These are phyloP conservation scores for Lactarius hatsudake DNA, from an alignment of 768 basidiomycete species.

Conservation along the genomic window DNA sequence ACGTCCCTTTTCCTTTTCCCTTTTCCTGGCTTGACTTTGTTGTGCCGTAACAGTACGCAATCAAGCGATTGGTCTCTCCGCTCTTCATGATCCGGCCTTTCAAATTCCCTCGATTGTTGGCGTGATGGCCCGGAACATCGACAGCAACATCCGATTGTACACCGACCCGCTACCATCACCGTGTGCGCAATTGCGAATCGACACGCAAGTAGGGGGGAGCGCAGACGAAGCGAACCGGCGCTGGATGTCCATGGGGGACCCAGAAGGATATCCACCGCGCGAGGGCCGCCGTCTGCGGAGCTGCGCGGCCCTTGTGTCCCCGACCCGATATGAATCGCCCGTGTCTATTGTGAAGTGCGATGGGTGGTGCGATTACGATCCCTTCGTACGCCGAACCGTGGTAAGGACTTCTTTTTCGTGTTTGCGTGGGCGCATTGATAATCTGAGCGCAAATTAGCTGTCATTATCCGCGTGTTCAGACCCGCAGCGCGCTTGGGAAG, in stretches of 20 bases:
- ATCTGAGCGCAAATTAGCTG: neutral
- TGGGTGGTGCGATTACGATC: conserved; percentile 22
- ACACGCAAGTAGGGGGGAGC: neutral
- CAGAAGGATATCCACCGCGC: neutral
- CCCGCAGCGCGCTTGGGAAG: conserved; percentile 26
- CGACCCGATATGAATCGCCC: conserved; percentile 22
- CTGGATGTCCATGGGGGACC: neutral
- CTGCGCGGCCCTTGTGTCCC: neutral
- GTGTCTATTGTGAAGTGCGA: conserved; percentile 19
- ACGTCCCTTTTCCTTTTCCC: neutral
- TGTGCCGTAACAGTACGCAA: neutral
- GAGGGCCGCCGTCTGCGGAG: neutral
- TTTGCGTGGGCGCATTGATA: neutral
- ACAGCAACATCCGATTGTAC: neutral
- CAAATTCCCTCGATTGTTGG: neutral
- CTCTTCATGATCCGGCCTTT: neutral
- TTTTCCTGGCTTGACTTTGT: neutral
- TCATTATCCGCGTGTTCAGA: conserved; percentile 28
- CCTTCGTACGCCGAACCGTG: neutral
- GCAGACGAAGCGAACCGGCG: neutral
- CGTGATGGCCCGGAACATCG: neutral
- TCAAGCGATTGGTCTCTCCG: neutral
- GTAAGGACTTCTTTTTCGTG: neutral
- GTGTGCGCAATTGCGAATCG: neutral
- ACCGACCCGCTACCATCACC: neutral